Conservation (phyloP, 1,284 basidiomycete species). For the Apiotrichum porosum region DNA sequence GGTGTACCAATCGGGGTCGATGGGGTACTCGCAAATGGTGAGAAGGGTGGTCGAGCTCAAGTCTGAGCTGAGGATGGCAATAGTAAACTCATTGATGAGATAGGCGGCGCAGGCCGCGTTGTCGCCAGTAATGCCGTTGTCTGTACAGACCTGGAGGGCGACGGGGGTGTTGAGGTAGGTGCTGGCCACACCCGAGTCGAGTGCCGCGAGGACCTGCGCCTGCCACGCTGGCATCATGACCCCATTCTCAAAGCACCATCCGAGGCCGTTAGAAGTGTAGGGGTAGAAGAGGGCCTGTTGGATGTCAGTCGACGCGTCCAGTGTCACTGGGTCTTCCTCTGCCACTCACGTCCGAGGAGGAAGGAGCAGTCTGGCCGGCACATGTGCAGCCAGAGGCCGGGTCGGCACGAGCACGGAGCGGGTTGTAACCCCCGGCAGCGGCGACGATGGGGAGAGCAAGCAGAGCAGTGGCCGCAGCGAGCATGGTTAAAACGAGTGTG, state of each 20-base stretch:
- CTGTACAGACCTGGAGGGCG: background rate
- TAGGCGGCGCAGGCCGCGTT: background rate
- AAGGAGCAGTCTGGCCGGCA: background rate
- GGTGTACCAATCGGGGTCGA: background rate
- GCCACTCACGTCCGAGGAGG: background rate
- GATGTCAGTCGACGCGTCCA: background rate
- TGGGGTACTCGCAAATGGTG: background rate
- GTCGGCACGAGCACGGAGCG: background rate
- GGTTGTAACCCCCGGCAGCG: too few relatives aligned
- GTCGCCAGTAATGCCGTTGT: background rate
- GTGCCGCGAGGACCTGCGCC: background rate
- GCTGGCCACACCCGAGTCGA: background rate
- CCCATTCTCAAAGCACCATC: background rate
- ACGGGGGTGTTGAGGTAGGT: background rate
- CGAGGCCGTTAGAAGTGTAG: background rate
- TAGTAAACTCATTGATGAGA: too few relatives aligned
- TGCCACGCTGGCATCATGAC: background rate
- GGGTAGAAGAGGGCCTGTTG: background rate
- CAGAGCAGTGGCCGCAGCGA: too few relatives aligned
- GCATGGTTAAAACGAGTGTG: too few relatives aligned
- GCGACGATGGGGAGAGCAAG: too few relatives aligned
- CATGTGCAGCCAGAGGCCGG: background rate
- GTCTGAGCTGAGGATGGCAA: too few relatives aligned
- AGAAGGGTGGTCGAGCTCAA: too few relatives aligned
- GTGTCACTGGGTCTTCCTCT: background rate